Conservation (phyloP, 805 yeast species). For the Kuraishia hungarica region DNA sequence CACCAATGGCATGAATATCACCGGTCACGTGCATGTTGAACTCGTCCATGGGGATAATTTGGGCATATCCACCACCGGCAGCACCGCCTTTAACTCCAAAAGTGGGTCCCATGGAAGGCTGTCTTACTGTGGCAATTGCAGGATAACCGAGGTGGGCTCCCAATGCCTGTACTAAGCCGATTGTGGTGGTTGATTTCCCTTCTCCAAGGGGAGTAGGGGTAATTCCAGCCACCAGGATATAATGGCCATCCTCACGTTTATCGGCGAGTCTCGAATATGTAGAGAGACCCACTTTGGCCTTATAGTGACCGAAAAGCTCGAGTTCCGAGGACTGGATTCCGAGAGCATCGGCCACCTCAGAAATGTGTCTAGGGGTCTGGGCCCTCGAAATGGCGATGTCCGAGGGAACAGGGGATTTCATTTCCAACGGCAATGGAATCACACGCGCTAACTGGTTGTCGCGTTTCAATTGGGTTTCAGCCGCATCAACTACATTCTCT, state of each 20-base stretch:
- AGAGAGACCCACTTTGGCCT: conserved; percentile 77
- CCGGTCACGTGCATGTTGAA: conserved; percentile 97
- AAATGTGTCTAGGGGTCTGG: conserved; percentile 79
- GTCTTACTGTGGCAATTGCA: conserved; percentile 92
- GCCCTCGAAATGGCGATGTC: conserved; percentile 86
- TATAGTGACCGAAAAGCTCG: conserved; percentile 82
- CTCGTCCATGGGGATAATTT: conserved; percentile 98
- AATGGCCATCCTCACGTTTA: conserved; percentile 65
- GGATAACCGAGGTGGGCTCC: conserved; percentile 82
- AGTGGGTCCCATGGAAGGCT: conserved; percentile 98
- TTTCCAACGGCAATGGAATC: conserved; percentile 2
- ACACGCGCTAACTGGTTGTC: conserved; percentile 2
- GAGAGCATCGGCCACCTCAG: conserved; percentile 66
- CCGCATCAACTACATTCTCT: conserved; percentile 74
- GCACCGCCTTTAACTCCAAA: conserved; percentile 99
- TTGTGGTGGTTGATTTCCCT: conserved; percentile 94
- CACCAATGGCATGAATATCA: conserved; percentile 93
- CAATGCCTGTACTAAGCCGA: conserved; percentile 93
- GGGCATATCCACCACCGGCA: conserved; percentile 98
- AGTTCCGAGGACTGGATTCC: conserved; percentile 75
- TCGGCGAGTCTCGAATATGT: conserved; percentile 59
- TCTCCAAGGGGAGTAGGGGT: conserved; percentile 98
- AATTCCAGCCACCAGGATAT: conserved; percentile 90
- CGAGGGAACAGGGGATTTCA: conserved; percentile 64
- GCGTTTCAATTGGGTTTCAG: conserved; percentile 22